Percentiles rank a stretch among this genome's conserved stretches.
These are phyloP conservation scores for Naganishia antarctica DNA, from an alignment of 768 basidiomycete species.

Conservation along the genomic window DNA sequence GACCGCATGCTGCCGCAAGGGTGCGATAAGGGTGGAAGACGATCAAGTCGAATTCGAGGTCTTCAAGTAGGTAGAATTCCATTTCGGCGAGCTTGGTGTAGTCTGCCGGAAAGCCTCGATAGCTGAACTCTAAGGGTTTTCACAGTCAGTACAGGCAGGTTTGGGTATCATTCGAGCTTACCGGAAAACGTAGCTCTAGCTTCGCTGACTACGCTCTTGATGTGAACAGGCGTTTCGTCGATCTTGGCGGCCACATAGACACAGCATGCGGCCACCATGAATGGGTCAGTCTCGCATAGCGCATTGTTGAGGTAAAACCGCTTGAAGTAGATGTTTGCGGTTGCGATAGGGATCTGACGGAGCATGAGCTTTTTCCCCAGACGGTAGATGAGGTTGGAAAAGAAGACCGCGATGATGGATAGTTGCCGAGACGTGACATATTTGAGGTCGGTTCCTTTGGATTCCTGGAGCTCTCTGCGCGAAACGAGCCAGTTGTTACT, in stretches of 20 bases:
- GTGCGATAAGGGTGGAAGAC: conserved; percentile 95
- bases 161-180: neutral
- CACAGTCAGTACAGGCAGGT: neutral
- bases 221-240: conserved; percentile 90
- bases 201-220: conserved; percentile 84
- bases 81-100: conserved; percentile 92
- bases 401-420: conserved; percentile 79
- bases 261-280: conserved; percentile 85
- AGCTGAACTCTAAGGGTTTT: neutral
- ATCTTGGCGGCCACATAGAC: conserved; percentile 95
- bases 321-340: conserved; percentile 88
- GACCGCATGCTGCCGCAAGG: conserved; percentile 68
- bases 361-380: conserved; percentile 76
- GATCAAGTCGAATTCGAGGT: conserved; percentile 88
- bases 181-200: conserved; percentile 49
- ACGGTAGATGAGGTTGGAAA: conserved; percentile 74
- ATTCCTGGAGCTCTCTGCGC: conserved; percentile 65
- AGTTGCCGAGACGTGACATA: conserved; percentile 78
- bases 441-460: conserved; percentile 70
- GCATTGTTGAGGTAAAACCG: conserved; percentile 95
- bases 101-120: conserved; percentile 64
- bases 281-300: conserved; percentile 93
- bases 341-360: conserved; percentile 85
- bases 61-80: conserved; percentile 97
- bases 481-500: conserved; percentile 92